Percentiles rank a stretch among this genome's conserved stretches.
phyloP scores from a whole-genome alignment of 768 basidiomycete species.

The Chiua virens region DNA sequence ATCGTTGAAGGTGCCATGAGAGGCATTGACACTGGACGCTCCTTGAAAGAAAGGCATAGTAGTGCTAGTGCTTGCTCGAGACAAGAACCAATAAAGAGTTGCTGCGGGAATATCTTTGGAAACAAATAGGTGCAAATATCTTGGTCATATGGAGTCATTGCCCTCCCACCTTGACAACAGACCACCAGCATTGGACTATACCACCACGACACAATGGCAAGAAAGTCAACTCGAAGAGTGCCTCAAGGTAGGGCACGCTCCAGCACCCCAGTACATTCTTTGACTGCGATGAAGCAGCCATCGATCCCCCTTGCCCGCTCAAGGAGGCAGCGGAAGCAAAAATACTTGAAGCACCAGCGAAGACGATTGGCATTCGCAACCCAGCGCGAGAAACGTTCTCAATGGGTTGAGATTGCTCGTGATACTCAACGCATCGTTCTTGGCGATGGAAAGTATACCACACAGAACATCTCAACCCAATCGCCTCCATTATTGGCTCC shows the following conservation, averaged over 20 bases:
- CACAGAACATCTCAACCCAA: constrained; percentile 22
- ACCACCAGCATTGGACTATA: constrained; percentile 4
- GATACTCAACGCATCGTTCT: constrained; percentile 40
- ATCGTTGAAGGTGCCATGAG: constrained; percentile 21
- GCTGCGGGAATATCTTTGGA: neutral
- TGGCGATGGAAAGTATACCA: constrained; percentile 42
- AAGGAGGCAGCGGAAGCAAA: constrained; percentile 24
- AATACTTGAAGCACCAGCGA: constrained; percentile 19
- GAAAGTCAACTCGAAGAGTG: constrained; percentile 20
- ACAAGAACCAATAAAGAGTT: neutral
- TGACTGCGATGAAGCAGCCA: constrained; percentile 28
- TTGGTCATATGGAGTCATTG: neutral
- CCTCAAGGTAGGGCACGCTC: constrained; percentile 29
- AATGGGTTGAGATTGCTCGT: constrained; percentile 34
- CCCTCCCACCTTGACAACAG: neutral
- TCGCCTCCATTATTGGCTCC: constrained; percentile 1
- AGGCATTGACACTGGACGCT: constrained; percentile 13
- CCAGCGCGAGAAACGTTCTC: constrained; percentile 26
- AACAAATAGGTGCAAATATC: constrained; percentile 2
- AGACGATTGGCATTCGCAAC: constrained; percentile 20
- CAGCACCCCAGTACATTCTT: constrained; percentile 20
- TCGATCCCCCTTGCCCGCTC: constrained; percentile 7
- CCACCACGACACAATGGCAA: constrained; percentile 18
- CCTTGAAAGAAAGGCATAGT: constrained; percentile 28
- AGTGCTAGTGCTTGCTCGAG: too few species aligned